Evolutionary conservation across 129 eudicot genomes (phyloP), one percentile per base, ranked within the genome.

Genomic region (Escallonia herrerae): DNA sequence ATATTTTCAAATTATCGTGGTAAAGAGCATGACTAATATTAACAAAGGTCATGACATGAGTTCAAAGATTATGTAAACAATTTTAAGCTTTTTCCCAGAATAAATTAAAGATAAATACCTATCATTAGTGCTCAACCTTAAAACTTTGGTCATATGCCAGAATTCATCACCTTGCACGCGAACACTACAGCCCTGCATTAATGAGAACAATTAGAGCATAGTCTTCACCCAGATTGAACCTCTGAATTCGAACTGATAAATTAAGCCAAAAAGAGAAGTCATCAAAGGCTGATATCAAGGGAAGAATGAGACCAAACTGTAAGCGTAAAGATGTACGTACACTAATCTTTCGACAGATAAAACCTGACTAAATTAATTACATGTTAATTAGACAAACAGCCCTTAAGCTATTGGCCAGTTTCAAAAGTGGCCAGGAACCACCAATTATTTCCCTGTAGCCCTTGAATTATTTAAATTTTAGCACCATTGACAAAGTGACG

Each of bases 131-230:
- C 54, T 79, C 65, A 93, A 72, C 68, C 98, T 75, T n/a, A 93
- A 71, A 60, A 93, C 98, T 73, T 80, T 93, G 64, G 87, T 83
- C 96, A 93, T 93, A 79, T 93, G 98, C 96, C 95, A 93, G 70
- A 88, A 86, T 52, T 93, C 98, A 77, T 93, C 98, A 42, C 98
- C 98, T 80, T 76, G 66, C 11, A 93, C 84, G 43, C 89, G 89
- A 59, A 93, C 87, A 70, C 62, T 60, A 50, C 81, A 79, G 39
- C 96, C 98, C 98, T 93, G 83, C 70, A 60, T 51, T 48, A 58
- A 40, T 64, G 42, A 46, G 39, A 14, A 11, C 44, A 65, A 15
- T 44, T 22, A 67, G 11, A 49, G 5, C 8, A 11, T 12, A 14
- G 57, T 40, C 3, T 43, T 22, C 42, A 58, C 45, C 49, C 40